phyloP scores from a whole-genome alignment of 2,329 filamentous ascomycete species.

The Bipolaris bicolor region DNA sequence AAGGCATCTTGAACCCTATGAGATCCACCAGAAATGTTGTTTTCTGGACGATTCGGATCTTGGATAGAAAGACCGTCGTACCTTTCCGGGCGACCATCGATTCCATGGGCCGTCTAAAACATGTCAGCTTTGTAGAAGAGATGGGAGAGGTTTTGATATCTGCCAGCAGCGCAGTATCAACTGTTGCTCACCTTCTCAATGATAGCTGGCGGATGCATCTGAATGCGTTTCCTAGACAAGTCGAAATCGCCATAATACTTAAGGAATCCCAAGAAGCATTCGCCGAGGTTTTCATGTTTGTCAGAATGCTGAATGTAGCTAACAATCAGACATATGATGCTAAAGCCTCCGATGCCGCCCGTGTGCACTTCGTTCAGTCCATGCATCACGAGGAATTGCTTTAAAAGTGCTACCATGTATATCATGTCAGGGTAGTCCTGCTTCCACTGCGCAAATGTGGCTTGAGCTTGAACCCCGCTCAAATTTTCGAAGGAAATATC shows the following conservation, averaged over 20 bases:
- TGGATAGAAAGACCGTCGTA: constrained; percentile 79
- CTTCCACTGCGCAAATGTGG: constrained; percentile 84
- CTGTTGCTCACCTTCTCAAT: constrained; percentile 71
- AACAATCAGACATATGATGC: constrained; percentile 90
- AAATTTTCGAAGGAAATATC: constrained; percentile 95
- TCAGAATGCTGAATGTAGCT: constrained; percentile 78
- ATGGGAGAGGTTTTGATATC: background rate
- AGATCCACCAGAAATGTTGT: constrained; percentile 91
- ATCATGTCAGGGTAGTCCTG: constrained; percentile 81
- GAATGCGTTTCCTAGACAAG: constrained; percentile 72
- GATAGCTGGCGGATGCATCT: constrained; percentile 72
- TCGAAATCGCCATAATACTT: constrained; percentile 89
- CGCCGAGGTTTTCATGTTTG: constrained; percentile 67
- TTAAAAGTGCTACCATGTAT: constrained; percentile 82
- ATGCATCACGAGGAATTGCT: constrained; percentile 90
- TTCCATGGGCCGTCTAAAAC: constrained; percentile 26
- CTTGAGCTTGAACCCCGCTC: constrained; percentile 78
- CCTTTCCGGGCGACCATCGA: constrained; percentile 42
- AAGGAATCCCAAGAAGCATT: constrained; percentile 85
- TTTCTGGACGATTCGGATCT: constrained; percentile 82
- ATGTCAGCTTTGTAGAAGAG: constrained; percentile 14
- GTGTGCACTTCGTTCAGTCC: constrained; percentile 89
- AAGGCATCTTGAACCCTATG: constrained; percentile 71
- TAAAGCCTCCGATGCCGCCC: constrained; percentile 92
- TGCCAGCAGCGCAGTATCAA: background rate